Conservation (phyloP, 2,329 filamentous ascomycete genomes). For the Chrysoporthe puriensis region DNA sequence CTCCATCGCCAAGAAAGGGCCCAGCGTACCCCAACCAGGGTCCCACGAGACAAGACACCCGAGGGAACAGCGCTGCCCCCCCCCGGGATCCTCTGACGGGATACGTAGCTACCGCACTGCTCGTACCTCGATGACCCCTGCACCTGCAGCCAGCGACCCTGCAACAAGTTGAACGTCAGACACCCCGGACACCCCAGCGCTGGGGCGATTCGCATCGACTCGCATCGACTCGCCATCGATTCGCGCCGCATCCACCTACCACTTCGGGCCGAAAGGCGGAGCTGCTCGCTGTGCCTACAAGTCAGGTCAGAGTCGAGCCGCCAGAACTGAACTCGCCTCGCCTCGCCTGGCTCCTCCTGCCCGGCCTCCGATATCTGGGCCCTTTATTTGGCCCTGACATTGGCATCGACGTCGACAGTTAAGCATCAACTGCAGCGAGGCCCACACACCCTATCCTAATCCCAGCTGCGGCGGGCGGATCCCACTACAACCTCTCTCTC, state of each 20-base stretch:
- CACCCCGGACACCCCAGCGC: background rate
- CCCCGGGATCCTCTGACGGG: conserved; percentile 3
- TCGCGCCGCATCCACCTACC: conserved; percentile 11
- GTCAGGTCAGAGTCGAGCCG: conserved; percentile 3
- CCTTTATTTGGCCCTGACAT: background rate
- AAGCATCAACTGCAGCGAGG: background rate
- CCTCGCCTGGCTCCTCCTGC: background rate
- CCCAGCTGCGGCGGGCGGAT: background rate
- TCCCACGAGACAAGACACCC: background rate
- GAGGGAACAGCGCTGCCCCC: background rate
- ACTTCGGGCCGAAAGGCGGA: conserved; percentile 15
- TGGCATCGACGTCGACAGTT: conserved; percentile 1
- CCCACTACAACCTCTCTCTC: background rate
- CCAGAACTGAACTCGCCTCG: conserved; percentile 1
- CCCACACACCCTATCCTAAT: background rate
- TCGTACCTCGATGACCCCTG: conserved; percentile 11
- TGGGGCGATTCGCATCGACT: conserved; percentile 4
- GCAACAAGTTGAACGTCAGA: conserved; percentile 13
- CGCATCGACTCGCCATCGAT: conserved; percentile 7
- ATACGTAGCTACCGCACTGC: background rate
- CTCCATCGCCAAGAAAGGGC: background rate
- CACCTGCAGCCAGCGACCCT: conserved; percentile 6
- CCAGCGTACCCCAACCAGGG: background rate
- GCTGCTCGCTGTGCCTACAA: background rate
- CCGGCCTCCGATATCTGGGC: background rate